phyloP scores from a whole-genome alignment of 202 grass and related monocot species.

The Hordeum pubiflorum region DNA sequence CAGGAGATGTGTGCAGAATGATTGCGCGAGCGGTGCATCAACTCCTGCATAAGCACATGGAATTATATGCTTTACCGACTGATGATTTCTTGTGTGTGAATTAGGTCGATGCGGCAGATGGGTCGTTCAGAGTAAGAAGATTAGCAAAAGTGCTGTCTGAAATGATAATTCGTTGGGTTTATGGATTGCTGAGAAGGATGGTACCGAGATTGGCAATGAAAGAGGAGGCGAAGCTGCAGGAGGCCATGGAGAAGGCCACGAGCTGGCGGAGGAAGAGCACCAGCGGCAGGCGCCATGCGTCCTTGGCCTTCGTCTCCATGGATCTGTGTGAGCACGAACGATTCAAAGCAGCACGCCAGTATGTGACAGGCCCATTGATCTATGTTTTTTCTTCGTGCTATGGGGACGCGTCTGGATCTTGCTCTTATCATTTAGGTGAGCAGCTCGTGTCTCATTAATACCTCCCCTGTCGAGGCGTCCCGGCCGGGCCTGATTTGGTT shows the following conservation, averaged over 20 bases:
- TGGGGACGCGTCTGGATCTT: too few relatives aligned
- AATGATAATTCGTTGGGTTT: background rate
- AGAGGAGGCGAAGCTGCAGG: slow-evolving; percentile 45
- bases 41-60: slow-evolving; percentile 22
- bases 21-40: slow-evolving; percentile 47
- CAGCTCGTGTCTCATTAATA: too few relatives aligned
- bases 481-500: too few relatives aligned
- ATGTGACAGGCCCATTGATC: too few relatives aligned
- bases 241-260: slow-evolving; percentile 39
- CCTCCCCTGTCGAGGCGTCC: too few relatives aligned
- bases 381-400: too few relatives aligned
- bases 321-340: too few relatives aligned
- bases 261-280: slow-evolving; percentile 47
- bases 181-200: background rate
- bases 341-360: too few relatives aligned
- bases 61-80: background rate
- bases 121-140: background rate
- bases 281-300: slow-evolving; percentile 27
- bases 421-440: too few relatives aligned
- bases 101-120: too few relatives aligned
- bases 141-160: background rate
- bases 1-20: slow-evolving; percentile 43
- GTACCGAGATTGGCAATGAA: slow-evolving; percentile 44
- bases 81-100: too few relatives aligned
- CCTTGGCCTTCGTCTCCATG: background rate